These are phyloP conservation scores for Phaeotremella skinneri DNA, from an alignment of 768 basidiomycete species.

Conservation along the genomic window DNA sequence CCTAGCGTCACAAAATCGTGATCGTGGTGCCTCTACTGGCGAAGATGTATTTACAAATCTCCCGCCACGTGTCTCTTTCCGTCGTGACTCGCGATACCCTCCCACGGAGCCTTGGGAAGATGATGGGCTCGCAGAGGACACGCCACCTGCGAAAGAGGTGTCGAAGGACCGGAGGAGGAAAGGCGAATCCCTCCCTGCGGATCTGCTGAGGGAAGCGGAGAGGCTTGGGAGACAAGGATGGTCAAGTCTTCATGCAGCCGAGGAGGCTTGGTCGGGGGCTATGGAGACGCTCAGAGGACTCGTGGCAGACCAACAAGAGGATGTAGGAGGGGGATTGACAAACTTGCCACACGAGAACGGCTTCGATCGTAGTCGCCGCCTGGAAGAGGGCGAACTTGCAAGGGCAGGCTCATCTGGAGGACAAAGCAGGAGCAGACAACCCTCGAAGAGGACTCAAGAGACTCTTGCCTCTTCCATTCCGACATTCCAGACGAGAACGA, in stretches of 20 bases:
- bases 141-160: constrained; percentile 4
- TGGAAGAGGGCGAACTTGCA: no score
- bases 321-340: not conserved
- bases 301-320: not conserved
- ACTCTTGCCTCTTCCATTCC: no score
- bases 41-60: not conserved
- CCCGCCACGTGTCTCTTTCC: not conserved
- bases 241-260: constrained; percentile 25
- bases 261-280: constrained; percentile 27
- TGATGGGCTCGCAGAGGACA: not conserved
- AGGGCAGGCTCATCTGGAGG: no score
- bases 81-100: constrained; percentile 2
- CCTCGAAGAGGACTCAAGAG: no score
- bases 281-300: constrained; percentile 10
- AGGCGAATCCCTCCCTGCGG: constrained; percentile 1
- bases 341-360: not conserved
- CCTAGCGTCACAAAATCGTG: constrained; percentile 1
- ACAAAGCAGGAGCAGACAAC: no score
- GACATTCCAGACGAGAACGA: no score
- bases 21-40: not conserved
- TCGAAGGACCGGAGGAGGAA: not conserved
- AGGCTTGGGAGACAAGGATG: constrained; percentile 25
- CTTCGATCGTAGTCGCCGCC: no score
- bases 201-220: constrained; percentile 23
- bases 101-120: not conserved